Conservation (phyloP, 2,329 filamentous ascomycete species). For the Amauroascus niger region DNA sequence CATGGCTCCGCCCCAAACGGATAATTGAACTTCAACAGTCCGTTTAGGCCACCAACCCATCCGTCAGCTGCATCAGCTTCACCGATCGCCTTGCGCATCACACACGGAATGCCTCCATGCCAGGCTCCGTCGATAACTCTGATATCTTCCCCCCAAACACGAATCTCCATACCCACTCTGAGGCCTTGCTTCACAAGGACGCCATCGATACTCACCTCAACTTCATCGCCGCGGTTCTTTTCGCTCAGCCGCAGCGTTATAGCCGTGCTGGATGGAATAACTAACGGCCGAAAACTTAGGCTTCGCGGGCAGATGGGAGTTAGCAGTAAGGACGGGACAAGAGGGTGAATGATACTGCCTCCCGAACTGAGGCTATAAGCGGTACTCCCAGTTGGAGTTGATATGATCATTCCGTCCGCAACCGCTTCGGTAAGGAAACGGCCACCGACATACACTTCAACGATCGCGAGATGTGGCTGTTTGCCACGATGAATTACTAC, state of each 20-base stretch:
- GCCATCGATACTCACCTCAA: constrained; percentile 73
- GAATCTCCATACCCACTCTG: constrained; percentile 68
- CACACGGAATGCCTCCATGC: constrained; percentile 80
- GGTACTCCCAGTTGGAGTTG: constrained; percentile 87
- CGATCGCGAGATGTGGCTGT: constrained; percentile 79
- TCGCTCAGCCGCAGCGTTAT: constrained; percentile 70
- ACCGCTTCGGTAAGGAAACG: constrained; percentile 88
- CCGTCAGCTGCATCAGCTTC: constrained; percentile 60
- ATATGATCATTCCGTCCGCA: constrained; percentile 88
- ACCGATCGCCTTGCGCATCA: constrained; percentile 57
- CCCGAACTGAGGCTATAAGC: constrained; percentile 91
- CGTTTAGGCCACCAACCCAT: constrained; percentile 92
- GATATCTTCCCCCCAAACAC: constrained; percentile 79
- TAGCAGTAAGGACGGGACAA: constrained; percentile 77
- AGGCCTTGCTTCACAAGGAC: constrained; percentile 56
- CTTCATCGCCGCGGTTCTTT: constrained; percentile 64
- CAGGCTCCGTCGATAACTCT: constrained; percentile 43
- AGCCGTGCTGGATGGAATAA: constrained; percentile 55
- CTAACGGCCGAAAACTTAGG: constrained; percentile 81
- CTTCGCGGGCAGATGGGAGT: constrained; percentile 92
- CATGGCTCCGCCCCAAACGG: constrained; percentile 64
- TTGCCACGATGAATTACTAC: constrained; percentile 85
- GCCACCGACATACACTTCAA: constrained; percentile 82
- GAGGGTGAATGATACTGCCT: constrained; percentile 85
- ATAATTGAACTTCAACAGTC: constrained; percentile 92